Base-by-base conservation (phyloP, 352 stramenopile species). In the Plasmopara viticola region DNA sequence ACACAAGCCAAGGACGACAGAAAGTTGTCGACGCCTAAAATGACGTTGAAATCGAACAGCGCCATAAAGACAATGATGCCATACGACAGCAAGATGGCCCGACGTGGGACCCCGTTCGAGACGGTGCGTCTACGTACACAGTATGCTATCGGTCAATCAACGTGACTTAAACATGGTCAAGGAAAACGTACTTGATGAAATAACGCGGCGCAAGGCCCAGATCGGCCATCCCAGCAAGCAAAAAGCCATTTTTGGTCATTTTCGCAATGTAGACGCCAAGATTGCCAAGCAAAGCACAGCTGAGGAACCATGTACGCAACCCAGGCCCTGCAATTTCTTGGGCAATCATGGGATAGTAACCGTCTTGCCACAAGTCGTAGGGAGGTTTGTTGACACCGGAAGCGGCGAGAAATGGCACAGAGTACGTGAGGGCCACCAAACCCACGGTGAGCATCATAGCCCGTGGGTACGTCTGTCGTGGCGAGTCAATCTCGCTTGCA, bases 201-300 rank as follows among this genome's bases (percentile, higher is more conserved):
- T 84, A 84, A 5, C 79, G 73, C 4, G 91, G 90, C 12, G 95
- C 67, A 34, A 97, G 81, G 6, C 92, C 92, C 10, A 90, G 62
- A 56, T 97, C 88, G 2, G 90, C 81, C 80, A 90, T 89, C 13
- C 78, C 76, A 1, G 78, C 78, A 9, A 98, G 62, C 58, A 93
- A 74, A 54, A 93, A 98, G n/a, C 91, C 79, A 75, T 98, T 94
- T 31, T 90, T 87, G 30, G 80, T 90, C 64, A 98, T 90, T 71
- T 98, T 94, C 39, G 93, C 92, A 62, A 97, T 82, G 71, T 98
- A 98, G 10, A 98, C 63, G 4, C 87, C 94, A 51, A 98, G 78
- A 60, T 97, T 98, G 6, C 78, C 87, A 29, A 97, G 79, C 38
- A 90, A 74, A 2, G 90, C 79, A 8, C 85, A 90, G 46, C 95